These are phyloP conservation scores for Ganoderma lucidum DNA, from an alignment of 1,284 basidiomycete genomes.

Conservation along the genomic window DNA sequence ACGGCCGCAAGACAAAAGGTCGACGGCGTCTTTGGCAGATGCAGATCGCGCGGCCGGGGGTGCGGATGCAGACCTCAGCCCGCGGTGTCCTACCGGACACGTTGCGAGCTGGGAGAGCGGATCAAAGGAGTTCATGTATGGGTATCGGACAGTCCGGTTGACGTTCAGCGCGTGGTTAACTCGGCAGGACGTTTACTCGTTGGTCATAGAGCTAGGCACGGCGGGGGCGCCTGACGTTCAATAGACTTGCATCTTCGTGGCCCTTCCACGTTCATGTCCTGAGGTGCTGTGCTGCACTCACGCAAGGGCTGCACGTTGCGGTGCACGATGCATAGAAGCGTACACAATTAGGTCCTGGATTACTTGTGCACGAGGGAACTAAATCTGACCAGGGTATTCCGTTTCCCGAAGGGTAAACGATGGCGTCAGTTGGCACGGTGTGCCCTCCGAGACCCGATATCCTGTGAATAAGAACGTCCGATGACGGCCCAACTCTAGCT, in stretches of 20 bases:
- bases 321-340: slow-evolving; percentile 3
- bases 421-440: neutral
- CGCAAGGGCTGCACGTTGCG: slow-evolving; percentile 5
- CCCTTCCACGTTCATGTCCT: slow-evolving; percentile 10
- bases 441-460: neutral
- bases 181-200: slow-evolving; percentile 23
- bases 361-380: neutral
- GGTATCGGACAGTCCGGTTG: slow-evolving; percentile 17
- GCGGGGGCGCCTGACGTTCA: slow-evolving; percentile 4
- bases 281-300: slow-evolving; percentile 3
- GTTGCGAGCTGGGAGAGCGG: slow-evolving; percentile 26
- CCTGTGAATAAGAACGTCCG: neutral
- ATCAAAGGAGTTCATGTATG: slow-evolving; percentile 20
- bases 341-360: slow-evolving; percentile 8
- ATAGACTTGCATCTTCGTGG: slow-evolving; percentile 1
- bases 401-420: neutral
- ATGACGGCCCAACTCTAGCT: neutral
- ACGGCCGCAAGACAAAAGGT: neutral
- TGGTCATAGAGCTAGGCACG: slow-evolving; percentile 15
- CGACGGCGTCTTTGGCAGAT: neutral
- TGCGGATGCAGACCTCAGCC: neutral
- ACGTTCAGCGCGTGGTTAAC: slow-evolving; percentile 23
- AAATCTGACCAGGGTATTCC: neutral
- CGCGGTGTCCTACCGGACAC: slow-evolving; percentile 25
- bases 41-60: neutral